Evolutionary conservation across 176 grass and related monocot genomes (phyloP).

Genomic region (Oropetium thomaeum): DNA sequence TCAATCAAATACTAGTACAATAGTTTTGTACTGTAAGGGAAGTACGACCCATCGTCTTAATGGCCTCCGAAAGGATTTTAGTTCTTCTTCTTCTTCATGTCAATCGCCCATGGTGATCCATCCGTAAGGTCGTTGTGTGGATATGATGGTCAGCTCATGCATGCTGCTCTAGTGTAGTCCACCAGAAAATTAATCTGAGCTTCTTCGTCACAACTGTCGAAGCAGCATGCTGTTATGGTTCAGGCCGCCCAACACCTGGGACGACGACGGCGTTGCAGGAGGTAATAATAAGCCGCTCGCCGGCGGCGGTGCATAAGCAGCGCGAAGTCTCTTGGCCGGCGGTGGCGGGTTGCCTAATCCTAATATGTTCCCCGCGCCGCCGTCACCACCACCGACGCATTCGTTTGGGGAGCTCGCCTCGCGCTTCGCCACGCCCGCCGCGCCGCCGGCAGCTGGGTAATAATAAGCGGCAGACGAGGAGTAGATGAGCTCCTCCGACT

Average conservation of each 20-base stretch:
- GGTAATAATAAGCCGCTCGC: not conserved
- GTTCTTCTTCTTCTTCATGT: not conserved
- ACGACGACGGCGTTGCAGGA: not conserved
- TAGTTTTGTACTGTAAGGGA: slow-evolving; percentile 2
- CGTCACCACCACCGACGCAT: no score
- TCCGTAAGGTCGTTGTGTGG: not conserved
- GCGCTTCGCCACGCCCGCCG: slow-evolving; percentile 5
- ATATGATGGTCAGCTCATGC: not conserved
- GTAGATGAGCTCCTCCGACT: not conserved
- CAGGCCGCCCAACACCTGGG: slow-evolving; percentile 11
- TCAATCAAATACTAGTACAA: slow-evolving; percentile 26
- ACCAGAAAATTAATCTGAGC: not conserved
- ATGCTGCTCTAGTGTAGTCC: not conserved
- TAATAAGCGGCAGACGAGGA: no score
- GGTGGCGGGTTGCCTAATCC: no score
- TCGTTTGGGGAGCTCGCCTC: slow-evolving; percentile 6
- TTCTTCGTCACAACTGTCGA: slow-evolving; percentile 36
- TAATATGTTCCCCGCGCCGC: not conserved
- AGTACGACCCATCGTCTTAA: slow-evolving; percentile 25
- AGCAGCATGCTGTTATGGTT: slow-evolving; percentile 40
- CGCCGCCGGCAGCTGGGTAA: not conserved
- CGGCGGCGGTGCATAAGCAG: slow-evolving; percentile 29
- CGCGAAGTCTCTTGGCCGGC: slow-evolving; percentile 31
- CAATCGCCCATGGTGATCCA: not conserved
- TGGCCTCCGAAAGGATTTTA: not conserved